Evolutionary conservation across 169 alveolate species (phyloP), one percentile per base, ranked within the genome.

Genomic region (Toxoplasma gondii): DNA sequence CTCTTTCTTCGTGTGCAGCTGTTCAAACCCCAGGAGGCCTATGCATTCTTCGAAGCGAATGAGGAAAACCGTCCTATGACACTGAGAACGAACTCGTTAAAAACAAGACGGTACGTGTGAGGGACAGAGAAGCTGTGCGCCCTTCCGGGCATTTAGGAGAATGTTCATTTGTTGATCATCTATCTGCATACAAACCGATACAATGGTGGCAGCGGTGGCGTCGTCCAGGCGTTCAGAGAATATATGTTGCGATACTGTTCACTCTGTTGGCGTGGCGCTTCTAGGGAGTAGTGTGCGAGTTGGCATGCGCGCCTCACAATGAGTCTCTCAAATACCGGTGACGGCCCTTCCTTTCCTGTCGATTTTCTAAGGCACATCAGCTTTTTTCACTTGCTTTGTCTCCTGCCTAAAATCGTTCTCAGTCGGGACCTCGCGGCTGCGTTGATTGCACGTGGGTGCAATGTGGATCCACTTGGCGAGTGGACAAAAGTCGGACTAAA

Each of bases 401-500:
- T 64, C 24, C 29, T 64, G 74, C n/a, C 22, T 49, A 49, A 4
- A 49, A n/a, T n/a, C 58, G 12, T 49, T 49, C 22, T 10, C 49
- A 88, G 84, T 67, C 91, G 69, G 34, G 91, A 44, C 22, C 91
- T 64, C 27, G 82, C 98, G 97, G 94, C 82, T n/a, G 96, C 96
- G 64, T 95, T 98, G 70, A 98, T 98, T 39, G 97, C 98, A 92
- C 96, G 99, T 91, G 99, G 99, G n/a, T 98, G 98, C 44, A 98
- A 98, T 93, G 97, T 98, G 38, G 99, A 98, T 88, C 99, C 99
- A n/a, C 95, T 97, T 0, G 99, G 98, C 58, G 98, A 97, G 86
- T 98, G 99, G 99, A 97, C 97, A 7, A 98, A 98, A 93, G 99
- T 98, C 45, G 96, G 99, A 34, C 96, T 98, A 49, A 98, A 97